Evolutionary conservation across 2,329 filamentous ascomycete species (phyloP).

Genomic region (Lachnellula cervina): DNA sequence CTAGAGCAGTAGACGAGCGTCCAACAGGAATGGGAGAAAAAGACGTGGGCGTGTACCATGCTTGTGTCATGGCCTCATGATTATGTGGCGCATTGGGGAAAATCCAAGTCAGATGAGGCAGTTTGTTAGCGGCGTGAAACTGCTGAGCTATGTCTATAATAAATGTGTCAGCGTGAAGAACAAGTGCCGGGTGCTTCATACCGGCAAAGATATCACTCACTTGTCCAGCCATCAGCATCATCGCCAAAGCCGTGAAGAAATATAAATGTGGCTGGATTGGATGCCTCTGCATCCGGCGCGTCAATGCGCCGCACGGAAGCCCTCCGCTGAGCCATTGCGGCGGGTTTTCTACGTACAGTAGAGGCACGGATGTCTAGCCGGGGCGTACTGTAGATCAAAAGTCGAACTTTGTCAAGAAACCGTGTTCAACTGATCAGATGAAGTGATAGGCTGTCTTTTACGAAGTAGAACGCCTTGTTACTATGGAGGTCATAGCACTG

Average conservation of each 20-base stretch:
- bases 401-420: no score
- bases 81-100: conserved; percentile 46
- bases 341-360: no score
- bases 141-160: conserved; percentile 39
- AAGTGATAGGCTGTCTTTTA: no score
- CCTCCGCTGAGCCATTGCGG: neutral
- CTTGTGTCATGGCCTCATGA: conserved; percentile 40
- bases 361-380: neutral
- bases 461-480: no score
- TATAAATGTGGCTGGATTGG: conserved; percentile 91
- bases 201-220: conserved; percentile 22
- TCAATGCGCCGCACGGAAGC: conserved; percentile 11
- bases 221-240: conserved; percentile 67
- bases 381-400: neutral
- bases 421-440: no score
- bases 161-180: neutral
- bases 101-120: conserved; percentile 45
- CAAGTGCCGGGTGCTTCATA: no score
- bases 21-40: conserved; percentile 35
- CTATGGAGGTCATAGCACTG: no score
- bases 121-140: conserved; percentile 43
- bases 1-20: conserved; percentile 22
- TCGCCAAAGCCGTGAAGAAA: conserved; percentile 88
- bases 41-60: conserved; percentile 41
- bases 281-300: conserved; percentile 49